A percentile compares a stretch with the other conserved stretches of the same genome.
Conservation (phyloP, 148 eudicot genomes). For the Bassia scoparia region DNA sequence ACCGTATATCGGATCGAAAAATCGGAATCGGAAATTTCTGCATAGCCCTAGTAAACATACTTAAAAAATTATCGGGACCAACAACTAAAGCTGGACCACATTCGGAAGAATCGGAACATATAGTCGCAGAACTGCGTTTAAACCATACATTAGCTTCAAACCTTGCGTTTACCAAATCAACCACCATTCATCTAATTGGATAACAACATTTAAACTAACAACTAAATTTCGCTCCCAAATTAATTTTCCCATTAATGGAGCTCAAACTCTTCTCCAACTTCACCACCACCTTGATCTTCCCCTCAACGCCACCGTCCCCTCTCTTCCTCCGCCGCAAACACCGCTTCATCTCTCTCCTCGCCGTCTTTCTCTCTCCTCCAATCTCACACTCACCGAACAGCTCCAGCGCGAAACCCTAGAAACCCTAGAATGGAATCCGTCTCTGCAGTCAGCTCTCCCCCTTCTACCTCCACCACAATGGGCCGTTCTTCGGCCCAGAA, state of each 20-base stretch:
- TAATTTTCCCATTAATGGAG: slow-evolving; percentile 18
- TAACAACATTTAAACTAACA: slow-evolving; percentile 8
- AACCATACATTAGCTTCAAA: no score
- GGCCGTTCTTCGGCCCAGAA: slow-evolving; percentile 39
- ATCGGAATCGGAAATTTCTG: no score
- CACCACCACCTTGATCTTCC: not conserved
- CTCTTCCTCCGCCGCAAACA: slow-evolving; percentile 19
- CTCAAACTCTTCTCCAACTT: not conserved
- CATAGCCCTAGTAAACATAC: no score
- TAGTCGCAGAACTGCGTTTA: no score
- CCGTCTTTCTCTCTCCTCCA: slow-evolving; percentile 23
- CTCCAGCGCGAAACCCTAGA: slow-evolving; percentile 66
- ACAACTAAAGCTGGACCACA: no score
- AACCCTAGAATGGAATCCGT: slow-evolving; percentile 79
- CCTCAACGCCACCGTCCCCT: not conserved
- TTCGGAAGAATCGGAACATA: no score
- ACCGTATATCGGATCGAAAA: no score
- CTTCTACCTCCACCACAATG: slow-evolving; percentile 87
- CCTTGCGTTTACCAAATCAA: no score
- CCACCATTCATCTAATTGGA: not conserved
- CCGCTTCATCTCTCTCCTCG: slow-evolving; percentile 19
- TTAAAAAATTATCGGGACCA: no score
- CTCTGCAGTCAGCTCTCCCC: slow-evolving; percentile 66
- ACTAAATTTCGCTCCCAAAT: slow-evolving; percentile 4
- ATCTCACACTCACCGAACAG: slow-evolving; percentile 44